Base-by-base conservation (phyloP, 805 yeast species). In the Scheffersomyces amazonensis region DNA sequence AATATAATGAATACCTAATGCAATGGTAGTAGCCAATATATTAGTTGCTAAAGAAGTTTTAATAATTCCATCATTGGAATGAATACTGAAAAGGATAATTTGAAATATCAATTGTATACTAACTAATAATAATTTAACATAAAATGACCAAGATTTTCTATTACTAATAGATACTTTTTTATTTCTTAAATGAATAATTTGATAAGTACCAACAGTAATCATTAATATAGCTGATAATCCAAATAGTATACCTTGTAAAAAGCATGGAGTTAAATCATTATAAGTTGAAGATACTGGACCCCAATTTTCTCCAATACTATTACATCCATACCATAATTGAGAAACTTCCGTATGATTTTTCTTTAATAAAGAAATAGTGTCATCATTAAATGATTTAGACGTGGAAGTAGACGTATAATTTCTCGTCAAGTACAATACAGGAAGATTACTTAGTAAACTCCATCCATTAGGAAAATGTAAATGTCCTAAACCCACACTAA, bases 261-360 rank as follows among this genome's bases (percentile, higher is more conserved):
- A 76, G 45, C 86, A 80, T 5, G 78, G 77, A 1, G 85, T 73
- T 36, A 81, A 66, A 47, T 81, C 87, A 27, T 73, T 73, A 52
- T 74, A 52, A 32, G 42, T 19, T 2, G 63, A 43, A 4, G 71
- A 63, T 54, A 75, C 33, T 23, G 66, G 55, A 34, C 66, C 51
- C 72, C 71, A 64, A 2, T 81, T 81, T 34, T 73, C 79, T 8
- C 46, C 47, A 31, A 46, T 43, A 6, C 42, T 38, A 19, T 16
- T 15, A 46, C 50, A 48, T 21, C 29, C 29, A 5, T 50, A 39
- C 49, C 51, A 48, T 5, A 30, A 27, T 19, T 30, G 13, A 27
- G 7, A 9, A n/a, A n/a, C n/a, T 8, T 22, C 31, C 10, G 37
- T 16, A 17, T 29, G 13, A 16, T 35, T 29, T 5, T n/a, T n/a